Percentiles rank a stretch among this genome's conserved stretches.
Conservation (phyloP, 2,329 filamentous ascomycete genomes). For the Lachnellula cervina region DNA sequence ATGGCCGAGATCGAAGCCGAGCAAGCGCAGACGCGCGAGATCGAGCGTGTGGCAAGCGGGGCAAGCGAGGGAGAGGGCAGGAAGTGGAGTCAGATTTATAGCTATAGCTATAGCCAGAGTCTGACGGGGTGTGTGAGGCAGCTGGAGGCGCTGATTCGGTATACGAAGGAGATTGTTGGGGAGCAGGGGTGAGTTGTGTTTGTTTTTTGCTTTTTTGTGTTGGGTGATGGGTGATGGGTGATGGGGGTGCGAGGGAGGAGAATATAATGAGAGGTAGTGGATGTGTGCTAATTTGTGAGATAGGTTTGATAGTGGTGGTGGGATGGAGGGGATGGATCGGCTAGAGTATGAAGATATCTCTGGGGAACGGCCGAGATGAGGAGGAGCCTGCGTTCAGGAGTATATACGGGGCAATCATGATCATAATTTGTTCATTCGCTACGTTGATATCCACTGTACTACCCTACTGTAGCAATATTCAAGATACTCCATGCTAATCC, state of each 20-base stretch:
- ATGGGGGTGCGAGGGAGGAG: not conserved
- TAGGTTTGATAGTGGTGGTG: no score
- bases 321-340: slow-evolving; percentile 17
- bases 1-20: slow-evolving; percentile 45
- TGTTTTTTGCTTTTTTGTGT: not conserved
- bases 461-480: slow-evolving; percentile 7
- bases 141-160: slow-evolving; percentile 49
- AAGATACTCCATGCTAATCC: not conserved
- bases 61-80: slow-evolving; percentile 29
- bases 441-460: not conserved
- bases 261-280: not conserved
- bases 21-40: slow-evolving; percentile 13
- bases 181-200: slow-evolving; percentile 40
- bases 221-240: not conserved
- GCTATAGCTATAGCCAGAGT: slow-evolving; percentile 49
- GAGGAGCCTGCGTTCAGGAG: no score
- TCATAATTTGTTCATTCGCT: not conserved
- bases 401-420: no score
- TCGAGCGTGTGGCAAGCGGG: slow-evolving; percentile 5
- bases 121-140: slow-evolving; percentile 49
- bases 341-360: slow-evolving; percentile 10
- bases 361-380: not conserved
- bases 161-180: slow-evolving; percentile 53
- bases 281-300: not conserved
- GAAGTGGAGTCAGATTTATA: slow-evolving; percentile 54